A percentile compares a stretch with the other conserved stretches of the same genome.
These are phyloP conservation scores for Curvularia sp. DNA, from an alignment of 2,329 filamentous ascomycete species.

Conservation along the genomic window DNA sequence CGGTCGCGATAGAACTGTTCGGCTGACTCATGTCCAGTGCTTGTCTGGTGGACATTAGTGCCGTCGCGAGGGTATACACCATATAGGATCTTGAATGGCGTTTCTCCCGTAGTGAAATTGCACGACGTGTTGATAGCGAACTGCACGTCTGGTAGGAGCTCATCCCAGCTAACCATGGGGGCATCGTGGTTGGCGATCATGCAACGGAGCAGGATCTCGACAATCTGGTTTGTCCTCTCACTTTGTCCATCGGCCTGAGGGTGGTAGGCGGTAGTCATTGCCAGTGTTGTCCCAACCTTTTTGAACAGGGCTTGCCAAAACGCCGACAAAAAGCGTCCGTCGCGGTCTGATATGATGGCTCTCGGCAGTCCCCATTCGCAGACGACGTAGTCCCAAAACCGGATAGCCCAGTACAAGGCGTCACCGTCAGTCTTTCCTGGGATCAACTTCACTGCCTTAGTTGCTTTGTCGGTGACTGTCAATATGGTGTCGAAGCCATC, in stretches of 20 bases:
- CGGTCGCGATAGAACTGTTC: neutral
- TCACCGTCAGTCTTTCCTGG: neutral
- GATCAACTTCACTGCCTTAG: neutral
- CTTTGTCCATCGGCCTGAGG: neutral
- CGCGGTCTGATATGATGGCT: neutral
- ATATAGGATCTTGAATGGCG: neutral
- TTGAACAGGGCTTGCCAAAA: neutral
- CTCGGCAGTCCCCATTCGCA: neutral
- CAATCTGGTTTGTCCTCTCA: neutral
- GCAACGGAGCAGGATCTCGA: neutral
- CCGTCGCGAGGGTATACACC: neutral
- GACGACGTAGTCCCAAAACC: neutral
- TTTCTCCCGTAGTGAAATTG: neutral
- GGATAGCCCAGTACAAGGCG: neutral
- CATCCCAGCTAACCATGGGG: neutral
- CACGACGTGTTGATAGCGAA: neutral
- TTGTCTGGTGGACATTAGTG: neutral
- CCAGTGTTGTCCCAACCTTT: neutral
- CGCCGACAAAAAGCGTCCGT: neutral
- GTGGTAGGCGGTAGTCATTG: neutral
- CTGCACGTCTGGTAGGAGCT: neutral
- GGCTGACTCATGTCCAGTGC: neutral
- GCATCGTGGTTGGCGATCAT: neutral
- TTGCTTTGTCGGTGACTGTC: neutral
- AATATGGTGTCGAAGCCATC: neutral